A percentile compares a stretch with the other conserved stretches of the same genome.
phyloP scores from a whole-genome alignment of 2,329 filamentous ascomycete genomes.

The Exophiala bonariae region DNA sequence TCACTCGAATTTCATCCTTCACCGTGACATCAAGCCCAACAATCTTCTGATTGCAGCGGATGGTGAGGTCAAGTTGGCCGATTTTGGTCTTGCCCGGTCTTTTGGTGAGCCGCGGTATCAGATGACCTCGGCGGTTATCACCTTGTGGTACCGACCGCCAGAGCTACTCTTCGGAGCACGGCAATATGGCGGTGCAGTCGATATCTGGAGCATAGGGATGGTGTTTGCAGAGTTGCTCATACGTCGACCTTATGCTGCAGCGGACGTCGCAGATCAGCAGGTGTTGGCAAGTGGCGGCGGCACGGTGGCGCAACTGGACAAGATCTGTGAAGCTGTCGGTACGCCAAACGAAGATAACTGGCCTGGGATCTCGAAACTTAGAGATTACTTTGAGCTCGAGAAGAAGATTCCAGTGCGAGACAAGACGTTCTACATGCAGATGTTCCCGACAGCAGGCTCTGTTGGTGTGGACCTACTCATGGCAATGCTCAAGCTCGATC shows the following conservation, averaged over 20 bases:
- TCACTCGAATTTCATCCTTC: slow-evolving; percentile 88
- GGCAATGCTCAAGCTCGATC: slow-evolving; percentile 81
- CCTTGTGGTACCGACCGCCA: slow-evolving; percentile 92
- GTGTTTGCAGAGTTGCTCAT: slow-evolving; percentile 91
- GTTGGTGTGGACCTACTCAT: slow-evolving; percentile 87
- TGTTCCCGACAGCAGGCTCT: slow-evolving; percentile 77
- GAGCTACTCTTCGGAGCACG: slow-evolving; percentile 89
- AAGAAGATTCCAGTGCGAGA: slow-evolving; percentile 60
- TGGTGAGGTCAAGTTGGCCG: slow-evolving; percentile 90
- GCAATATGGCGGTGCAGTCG: slow-evolving; percentile 87
- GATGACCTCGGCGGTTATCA: slow-evolving; percentile 96
- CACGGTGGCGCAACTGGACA: slow-evolving; percentile 72
- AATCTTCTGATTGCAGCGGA: slow-evolving; percentile 93
- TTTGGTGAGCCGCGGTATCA: slow-evolving; percentile 84
- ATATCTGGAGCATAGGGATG: slow-evolving; percentile 90
- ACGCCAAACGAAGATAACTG: slow-evolving; percentile 93
- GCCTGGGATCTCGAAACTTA: slow-evolving; percentile 82
- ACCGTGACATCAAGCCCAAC: slow-evolving; percentile 98
- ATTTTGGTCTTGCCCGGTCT: slow-evolving; percentile 90
- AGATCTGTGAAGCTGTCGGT: slow-evolving; percentile 83
- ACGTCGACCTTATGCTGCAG: slow-evolving; percentile 78
- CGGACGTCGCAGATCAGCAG: slow-evolving; percentile 65
- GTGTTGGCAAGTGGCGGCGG: slow-evolving; percentile 20
- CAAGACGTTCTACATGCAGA: slow-evolving; percentile 69
- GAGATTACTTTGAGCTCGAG: slow-evolving; percentile 69